phyloP scores from a whole-genome alignment of 176 grass and related monocot genomes.

The Poa annua region DNA sequence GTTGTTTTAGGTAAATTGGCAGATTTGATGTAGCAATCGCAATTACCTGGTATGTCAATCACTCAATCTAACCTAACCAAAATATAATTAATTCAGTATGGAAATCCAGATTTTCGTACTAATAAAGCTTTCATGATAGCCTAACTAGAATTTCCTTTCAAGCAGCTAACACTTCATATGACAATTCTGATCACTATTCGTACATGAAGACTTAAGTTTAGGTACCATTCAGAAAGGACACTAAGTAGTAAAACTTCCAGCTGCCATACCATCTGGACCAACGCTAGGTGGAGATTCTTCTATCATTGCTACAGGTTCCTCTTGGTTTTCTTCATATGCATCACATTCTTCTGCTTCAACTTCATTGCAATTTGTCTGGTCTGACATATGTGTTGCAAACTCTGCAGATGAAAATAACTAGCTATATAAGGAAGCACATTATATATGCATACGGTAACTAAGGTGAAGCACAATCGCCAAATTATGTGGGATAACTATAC shows the following conservation, averaged over 20 bases:
- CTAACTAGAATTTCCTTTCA: not conserved
- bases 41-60: not conserved
- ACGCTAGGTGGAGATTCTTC: conserved; percentile 72
- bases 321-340: conserved; percentile 78
- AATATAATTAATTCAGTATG: not conserved
- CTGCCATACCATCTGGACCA: conserved; percentile 47
- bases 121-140: conserved; percentile 16
- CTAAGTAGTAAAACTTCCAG: conserved; percentile 12
- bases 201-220: not conserved
- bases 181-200: not conserved
- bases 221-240: not conserved
- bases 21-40: conserved; percentile 26
- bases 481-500: not conserved
- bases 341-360: conserved; percentile 71
- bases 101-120: not conserved
- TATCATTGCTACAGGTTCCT: conserved; percentile 76
- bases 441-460: not conserved
- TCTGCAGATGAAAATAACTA: conserved; percentile 44
- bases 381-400: conserved; percentile 46
- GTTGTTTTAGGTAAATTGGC: not conserved
- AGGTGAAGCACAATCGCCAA: not conserved
- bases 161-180: not conserved
- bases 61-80: not conserved
- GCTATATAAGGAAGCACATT: not conserved
- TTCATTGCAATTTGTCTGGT: conserved; percentile 59